These are phyloP conservation scores for Aspergillus calidoustus DNA, from an alignment of 2,329 filamentous ascomycete genomes.

Conservation along the genomic window DNA sequence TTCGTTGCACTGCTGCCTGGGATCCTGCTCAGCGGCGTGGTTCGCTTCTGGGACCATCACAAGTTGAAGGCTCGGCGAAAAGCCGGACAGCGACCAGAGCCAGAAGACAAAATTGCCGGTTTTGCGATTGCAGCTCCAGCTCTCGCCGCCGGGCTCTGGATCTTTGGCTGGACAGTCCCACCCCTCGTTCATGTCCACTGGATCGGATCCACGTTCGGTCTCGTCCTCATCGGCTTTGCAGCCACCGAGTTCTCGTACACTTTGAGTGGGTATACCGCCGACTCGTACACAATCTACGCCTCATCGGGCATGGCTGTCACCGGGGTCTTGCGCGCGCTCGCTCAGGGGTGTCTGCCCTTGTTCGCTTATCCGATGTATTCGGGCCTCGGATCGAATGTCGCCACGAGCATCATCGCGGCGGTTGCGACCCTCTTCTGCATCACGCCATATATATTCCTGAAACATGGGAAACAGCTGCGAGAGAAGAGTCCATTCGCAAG, in stretches of 20 bases:
- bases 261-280: constrained; percentile 21
- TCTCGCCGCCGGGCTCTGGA: constrained; percentile 12
- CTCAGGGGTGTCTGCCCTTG: constrained; percentile 19
- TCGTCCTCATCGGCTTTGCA: constrained; percentile 19
- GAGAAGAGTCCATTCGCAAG: constrained; percentile 21
- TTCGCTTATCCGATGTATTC: constrained; percentile 23
- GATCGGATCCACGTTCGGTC: constrained; percentile 14
- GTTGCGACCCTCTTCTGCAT: constrained; percentile 23
- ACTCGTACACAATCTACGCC: constrained; percentile 23
- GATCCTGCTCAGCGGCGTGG: not conserved
- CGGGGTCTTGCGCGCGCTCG: constrained; percentile 9
- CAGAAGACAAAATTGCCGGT: constrained; percentile 24
- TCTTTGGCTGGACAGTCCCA: constrained; percentile 12
- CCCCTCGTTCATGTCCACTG: constrained; percentile 12
- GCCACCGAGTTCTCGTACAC: constrained; percentile 19
- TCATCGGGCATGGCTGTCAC: constrained; percentile 20
- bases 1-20: constrained; percentile 4
- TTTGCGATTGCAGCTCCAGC: constrained; percentile 21
- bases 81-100: constrained; percentile 13
- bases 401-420: constrained; percentile 20
- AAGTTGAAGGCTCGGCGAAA: not conserved
- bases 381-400: constrained; percentile 20
- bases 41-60: constrained; percentile 10
- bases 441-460: constrained; percentile 20
- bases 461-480: constrained; percentile 20